phyloP scores from a whole-genome alignment of 345 rosid species.

The Citrus cavaleriei region DNA sequence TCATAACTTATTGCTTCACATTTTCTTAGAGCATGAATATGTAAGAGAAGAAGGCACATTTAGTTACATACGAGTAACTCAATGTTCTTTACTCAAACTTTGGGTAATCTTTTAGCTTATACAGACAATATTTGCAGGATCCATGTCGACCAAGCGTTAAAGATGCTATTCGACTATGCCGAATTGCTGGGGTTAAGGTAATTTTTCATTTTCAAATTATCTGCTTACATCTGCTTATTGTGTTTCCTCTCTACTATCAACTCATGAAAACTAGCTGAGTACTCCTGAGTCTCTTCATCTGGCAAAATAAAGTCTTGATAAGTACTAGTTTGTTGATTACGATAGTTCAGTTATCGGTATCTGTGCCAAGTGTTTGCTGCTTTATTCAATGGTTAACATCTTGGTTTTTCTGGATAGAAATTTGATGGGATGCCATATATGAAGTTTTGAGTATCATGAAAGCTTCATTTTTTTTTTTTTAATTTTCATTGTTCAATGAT shows the following conservation, averaged over 20 bases:
- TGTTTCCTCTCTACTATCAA: neutral
- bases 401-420: neutral
- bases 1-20: neutral
- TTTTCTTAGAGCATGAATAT: neutral
- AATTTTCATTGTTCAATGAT: neutral
- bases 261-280: neutral
- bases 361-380: neutral
- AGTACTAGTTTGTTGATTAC: neutral
- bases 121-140: slow-evolving; percentile 51
- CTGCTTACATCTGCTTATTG: neutral
- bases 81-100: neutral
- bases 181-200: slow-evolving; percentile 93
- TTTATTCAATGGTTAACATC: neutral
- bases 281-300: neutral
- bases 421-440: neutral
- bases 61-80: neutral
- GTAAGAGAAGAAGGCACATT: neutral
- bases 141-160: slow-evolving; percentile 90
- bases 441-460: neutral
- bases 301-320: neutral
- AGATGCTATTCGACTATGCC: slow-evolving; percentile 74
- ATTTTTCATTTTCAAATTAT: neutral
- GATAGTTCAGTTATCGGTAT: neutral
- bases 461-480: neutral
- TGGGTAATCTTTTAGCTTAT: neutral